phyloP scores from a whole-genome alignment of 2,329 filamentous ascomycete species.

The Fusarium decemcellulare region DNA sequence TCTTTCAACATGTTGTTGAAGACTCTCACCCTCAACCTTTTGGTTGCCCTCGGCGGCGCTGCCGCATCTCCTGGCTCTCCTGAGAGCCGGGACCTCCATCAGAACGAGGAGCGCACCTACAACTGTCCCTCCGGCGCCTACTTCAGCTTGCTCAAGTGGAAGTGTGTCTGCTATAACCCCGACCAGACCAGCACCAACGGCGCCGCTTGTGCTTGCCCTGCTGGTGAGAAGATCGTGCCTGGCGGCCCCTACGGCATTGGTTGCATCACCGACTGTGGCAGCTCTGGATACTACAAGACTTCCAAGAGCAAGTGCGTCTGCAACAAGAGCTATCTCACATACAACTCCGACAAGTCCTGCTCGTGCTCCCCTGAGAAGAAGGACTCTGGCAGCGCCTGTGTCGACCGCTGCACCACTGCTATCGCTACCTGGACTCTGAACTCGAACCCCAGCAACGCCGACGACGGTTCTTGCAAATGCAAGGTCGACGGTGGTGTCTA shows the following conservation, averaged over 20 bases:
- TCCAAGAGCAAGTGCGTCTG: constrained; percentile 1
- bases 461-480: neutral
- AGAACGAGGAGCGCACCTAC: no score
- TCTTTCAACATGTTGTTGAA: constrained; percentile 7
- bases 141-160: neutral
- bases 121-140: no score
- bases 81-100: no score
- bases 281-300: neutral
- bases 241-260: neutral
- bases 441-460: no score
- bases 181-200: no score
- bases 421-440: no score
- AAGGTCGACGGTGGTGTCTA: neutral
- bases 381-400: neutral
- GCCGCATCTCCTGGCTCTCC: neutral
- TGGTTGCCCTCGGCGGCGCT: neutral
- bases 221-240: no score
- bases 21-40: constrained; percentile 3
- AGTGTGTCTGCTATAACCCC: neutral
- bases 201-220: no score
- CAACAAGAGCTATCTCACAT: neutral
- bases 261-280: neutral
- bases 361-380: neutral
- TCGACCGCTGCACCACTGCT: neutral
- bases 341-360: neutral